Percentiles rank a stretch among this genome's conserved stretches.
Evolutionary conservation across 805 yeast species (phyloP).

Genomic region (Starmerella apis): DNA sequence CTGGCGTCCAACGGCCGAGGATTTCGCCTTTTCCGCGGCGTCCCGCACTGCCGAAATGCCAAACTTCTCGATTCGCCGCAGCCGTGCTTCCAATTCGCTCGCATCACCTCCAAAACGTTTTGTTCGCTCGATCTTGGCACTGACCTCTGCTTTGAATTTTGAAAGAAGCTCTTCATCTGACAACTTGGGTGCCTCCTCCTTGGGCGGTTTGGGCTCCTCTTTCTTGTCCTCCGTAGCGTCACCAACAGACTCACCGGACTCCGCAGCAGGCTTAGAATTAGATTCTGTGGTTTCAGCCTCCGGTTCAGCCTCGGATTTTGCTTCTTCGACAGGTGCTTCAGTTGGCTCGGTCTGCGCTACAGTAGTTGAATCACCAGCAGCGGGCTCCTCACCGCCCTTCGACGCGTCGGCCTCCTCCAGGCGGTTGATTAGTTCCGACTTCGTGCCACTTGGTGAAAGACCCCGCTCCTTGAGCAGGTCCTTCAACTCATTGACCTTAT

Average conservation of each 20-base stretch:
- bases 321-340: background rate
- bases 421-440: constrained; percentile 61
- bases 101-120: constrained; percentile 58
- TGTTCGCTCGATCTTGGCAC: constrained; percentile 58
- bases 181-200: constrained; percentile 29
- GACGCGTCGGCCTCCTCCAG: constrained; percentile 46
- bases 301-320: background rate
- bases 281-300: constrained; percentile 22
- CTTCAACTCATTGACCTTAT: constrained; percentile 67
- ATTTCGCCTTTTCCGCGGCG: constrained; percentile 14
- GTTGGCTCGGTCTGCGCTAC: constrained; percentile 14
- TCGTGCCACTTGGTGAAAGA: constrained; percentile 64
- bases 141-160: constrained; percentile 55
- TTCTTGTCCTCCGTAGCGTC: constrained; percentile 10
- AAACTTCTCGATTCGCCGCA: constrained; percentile 69
- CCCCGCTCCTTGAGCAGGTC: constrained; percentile 60
- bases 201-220: too few species aligned
- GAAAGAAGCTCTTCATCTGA: constrained; percentile 62
- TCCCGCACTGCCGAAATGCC: constrained; percentile 45
- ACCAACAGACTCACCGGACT: constrained; percentile 11
- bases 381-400: constrained; percentile 17
- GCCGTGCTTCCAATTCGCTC: constrained; percentile 46
- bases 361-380: constrained; percentile 21
- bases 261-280: constrained; percentile 14
- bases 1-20: background rate